Percentiles rank a stretch among this genome's conserved stretches.
phyloP scores from a whole-genome alignment of 2,329 filamentous ascomycete genomes.

The Curvularia sp. region DNA sequence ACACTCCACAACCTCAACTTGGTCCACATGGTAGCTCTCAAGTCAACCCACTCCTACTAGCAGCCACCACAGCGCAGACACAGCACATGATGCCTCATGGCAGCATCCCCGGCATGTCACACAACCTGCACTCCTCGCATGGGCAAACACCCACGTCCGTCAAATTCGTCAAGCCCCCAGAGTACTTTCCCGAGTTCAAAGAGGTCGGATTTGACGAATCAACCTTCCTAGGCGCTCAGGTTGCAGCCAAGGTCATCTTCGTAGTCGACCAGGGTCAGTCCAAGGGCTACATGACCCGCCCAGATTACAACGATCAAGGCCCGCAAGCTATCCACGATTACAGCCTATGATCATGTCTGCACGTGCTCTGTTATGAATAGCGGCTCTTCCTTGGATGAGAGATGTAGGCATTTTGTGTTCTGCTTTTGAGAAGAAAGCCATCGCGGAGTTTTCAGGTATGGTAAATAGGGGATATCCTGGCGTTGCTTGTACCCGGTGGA shows the following conservation, averaged over 20 bases:
- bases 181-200: slow-evolving; percentile 91
- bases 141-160: slow-evolving; percentile 83
- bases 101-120: slow-evolving; percentile 45
- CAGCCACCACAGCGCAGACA: slow-evolving; percentile 79
- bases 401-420: slow-evolving; percentile 5
- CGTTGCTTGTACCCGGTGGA: slow-evolving; percentile 13
- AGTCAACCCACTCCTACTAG: slow-evolving; percentile 90
- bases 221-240: slow-evolving; percentile 84
- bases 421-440: slow-evolving; percentile 13
- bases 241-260: slow-evolving; percentile 79
- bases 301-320: slow-evolving; percentile 72
- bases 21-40: slow-evolving; percentile 59
- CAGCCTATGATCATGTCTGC: slow-evolving; percentile 33
- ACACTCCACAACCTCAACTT: slow-evolving; percentile 76
- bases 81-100: slow-evolving; percentile 55
- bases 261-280: slow-evolving; percentile 70
- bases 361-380: background rate
- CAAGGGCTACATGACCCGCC: slow-evolving; percentile 73
- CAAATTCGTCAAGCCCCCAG: slow-evolving; percentile 77
- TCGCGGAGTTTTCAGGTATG: slow-evolving; percentile 30
- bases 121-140: slow-evolving; percentile 66
- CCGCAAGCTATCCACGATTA: slow-evolving; percentile 69
- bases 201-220: slow-evolving; percentile 78
- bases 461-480: slow-evolving; percentile 25
- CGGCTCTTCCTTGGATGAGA: background rate